Conservation (phyloP, 345 rosid genomes). For the Pseudoturritis turrita region DNA sequence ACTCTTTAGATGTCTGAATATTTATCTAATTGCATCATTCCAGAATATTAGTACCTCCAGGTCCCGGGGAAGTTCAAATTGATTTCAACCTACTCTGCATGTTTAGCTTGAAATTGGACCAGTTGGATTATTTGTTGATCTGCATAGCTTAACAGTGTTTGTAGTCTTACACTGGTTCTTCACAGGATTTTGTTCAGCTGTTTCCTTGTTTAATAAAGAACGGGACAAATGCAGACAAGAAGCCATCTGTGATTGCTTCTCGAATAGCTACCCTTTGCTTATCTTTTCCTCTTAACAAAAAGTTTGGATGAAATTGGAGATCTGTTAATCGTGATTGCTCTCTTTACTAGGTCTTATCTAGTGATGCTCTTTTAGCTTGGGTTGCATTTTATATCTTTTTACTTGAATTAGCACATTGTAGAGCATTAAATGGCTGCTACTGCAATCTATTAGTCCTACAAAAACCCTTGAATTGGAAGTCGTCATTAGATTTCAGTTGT, state of each 20-base stretch:
- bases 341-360: not conserved
- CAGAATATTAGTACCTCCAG: slow-evolving; percentile 8
- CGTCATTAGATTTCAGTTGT: not conserved
- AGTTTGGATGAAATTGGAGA: not conserved
- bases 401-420: slow-evolving; percentile 3
- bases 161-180: not conserved
- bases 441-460: slow-evolving; percentile 3
- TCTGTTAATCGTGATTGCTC: not conserved
- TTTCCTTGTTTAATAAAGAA: not conserved
- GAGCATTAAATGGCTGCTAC: not conserved
- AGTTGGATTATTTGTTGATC: not conserved
- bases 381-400: slow-evolving; percentile 12
- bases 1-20: not conserved
- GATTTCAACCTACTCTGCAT: slow-evolving; percentile 10
- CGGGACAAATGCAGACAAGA: not conserved
- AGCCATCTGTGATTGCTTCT: slow-evolving; percentile 5
- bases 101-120: slow-evolving; percentile 1
- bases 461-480: not conserved
- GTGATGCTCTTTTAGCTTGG: not conserved
- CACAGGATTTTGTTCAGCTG: not conserved
- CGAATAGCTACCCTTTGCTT: not conserved
- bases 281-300: not conserved
- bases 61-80: not conserved
- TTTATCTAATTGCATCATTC: slow-evolving; percentile 15
- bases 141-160: not conserved